phyloP scores from a whole-genome alignment of 176 grass and related monocot genomes.

The Cenchrus purpureus region DNA sequence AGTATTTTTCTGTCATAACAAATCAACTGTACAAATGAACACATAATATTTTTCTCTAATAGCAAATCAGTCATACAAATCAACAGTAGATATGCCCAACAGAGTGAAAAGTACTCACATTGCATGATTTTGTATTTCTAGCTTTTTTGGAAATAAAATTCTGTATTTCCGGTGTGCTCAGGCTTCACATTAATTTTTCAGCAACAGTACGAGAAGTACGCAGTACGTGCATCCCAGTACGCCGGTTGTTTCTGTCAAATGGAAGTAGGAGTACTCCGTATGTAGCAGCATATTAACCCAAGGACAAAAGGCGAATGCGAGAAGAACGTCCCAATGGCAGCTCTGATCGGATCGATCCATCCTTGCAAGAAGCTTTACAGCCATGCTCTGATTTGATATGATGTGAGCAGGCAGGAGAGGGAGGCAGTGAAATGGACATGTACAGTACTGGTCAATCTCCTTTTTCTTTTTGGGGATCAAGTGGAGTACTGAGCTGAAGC shows the following conservation, averaged over 20 bases:
- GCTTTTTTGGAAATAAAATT: too few relatives aligned
- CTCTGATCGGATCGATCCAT: slow-evolving; percentile 1
- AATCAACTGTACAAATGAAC: too few relatives aligned
- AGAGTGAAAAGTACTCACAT: too few relatives aligned
- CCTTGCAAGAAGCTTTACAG: slow-evolving; percentile 20
- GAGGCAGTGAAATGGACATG: slow-evolving; percentile 23
- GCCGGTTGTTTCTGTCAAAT: not conserved
- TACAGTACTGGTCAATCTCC: slow-evolving; percentile 20
- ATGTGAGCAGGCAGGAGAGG: not conserved
- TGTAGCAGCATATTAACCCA: slow-evolving; percentile 4
- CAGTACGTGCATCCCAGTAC: not conserved
- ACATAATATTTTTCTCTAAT: too few relatives aligned
- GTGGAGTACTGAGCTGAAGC: slow-evolving; percentile 1
- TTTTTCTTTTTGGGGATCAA: slow-evolving; percentile 19
- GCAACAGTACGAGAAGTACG: too few relatives aligned
- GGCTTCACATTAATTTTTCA: too few relatives aligned
- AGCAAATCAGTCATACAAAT: too few relatives aligned
- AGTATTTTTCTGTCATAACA: too few relatives aligned
- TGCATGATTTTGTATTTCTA: too few relatives aligned
- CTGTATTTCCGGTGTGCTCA: too few relatives aligned
- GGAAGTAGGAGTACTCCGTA: not conserved
- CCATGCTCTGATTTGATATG: slow-evolving; percentile 43
- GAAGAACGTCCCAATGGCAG: not conserved
- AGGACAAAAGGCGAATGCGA: slow-evolving; percentile 21
- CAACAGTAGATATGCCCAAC: too few relatives aligned